Evolutionary conservation across 768 basidiomycete genomes (phyloP), one percentile per base, ranked within the genome.

Genomic region (Calocera viscosa): DNA sequence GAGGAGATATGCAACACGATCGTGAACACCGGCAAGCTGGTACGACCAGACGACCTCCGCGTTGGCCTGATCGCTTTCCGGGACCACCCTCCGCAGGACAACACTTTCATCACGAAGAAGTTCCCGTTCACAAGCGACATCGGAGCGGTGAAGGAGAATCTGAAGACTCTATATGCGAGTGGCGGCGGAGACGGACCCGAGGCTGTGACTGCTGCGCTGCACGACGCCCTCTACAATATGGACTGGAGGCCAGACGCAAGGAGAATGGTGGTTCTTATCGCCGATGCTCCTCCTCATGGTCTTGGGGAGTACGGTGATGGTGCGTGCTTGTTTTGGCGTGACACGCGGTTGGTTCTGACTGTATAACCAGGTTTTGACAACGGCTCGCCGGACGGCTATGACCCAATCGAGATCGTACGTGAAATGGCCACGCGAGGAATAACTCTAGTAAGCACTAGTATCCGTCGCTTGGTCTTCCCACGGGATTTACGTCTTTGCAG

Each of bases 261-360:
- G 74, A 97, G 91, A 81, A 97, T 98, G 92, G 83, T 93, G 64
- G 93, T 98, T 3, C 83, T 97, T 72, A 94, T 97, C 72, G 94
- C 95, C 19, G 95, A 98, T 80, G 95, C 95, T 0, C 95, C 95
- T 39, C 93, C 94, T 17, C 95, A 98, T 78, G 95, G 94, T 1
- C 91, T 97, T 73, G 94, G 94, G 67, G 94, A 97, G 76, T 92
- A 92, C 70, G 95, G 94, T 19, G 95, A 97, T 78, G 94, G 93
- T 92, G 71, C 71, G 82, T 76, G 35, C 10, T 67, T 30, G 47
- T 65, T 28, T 47, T 24, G 63, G 40, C 3, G 33, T 28, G 32
- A 33, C 41, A 41, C 33, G 47, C 26, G 65, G 49, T 63, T 47
- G 63, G n/a, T 43, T 65, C 53, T 67, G 67, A 69, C 63, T 66